Conservation (phyloP, 371 early-diverging fungal species). For the Apophysomyces sp. region DNA sequence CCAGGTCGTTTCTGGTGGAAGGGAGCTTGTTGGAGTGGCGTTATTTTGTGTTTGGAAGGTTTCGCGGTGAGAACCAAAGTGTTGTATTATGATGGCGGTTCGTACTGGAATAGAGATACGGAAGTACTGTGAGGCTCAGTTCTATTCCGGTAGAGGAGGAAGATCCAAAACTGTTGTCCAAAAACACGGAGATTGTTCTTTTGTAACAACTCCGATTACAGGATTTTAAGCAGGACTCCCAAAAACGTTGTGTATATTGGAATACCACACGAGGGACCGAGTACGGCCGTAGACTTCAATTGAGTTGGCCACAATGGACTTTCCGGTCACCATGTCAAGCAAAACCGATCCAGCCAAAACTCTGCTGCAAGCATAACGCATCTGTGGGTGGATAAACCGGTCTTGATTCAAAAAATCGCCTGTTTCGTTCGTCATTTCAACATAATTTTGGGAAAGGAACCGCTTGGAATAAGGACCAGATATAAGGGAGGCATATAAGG, state of each 20-base stretch:
- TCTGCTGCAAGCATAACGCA: constrained; percentile 12
- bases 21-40: neutral
- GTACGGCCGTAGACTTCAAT: constrained; percentile 21
- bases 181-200: too few relatives aligned
- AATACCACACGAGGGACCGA: too few relatives aligned
- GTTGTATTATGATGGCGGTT: too few relatives aligned
- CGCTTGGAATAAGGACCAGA: neutral
- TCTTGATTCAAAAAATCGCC: neutral
- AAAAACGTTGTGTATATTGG: too few relatives aligned
- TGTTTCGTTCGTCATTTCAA: neutral
- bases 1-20: neutral
- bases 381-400: constrained; percentile 2
- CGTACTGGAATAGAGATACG: too few relatives aligned
- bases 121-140: too few relatives aligned
- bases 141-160: too few relatives aligned
- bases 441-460: neutral
- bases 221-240: too few relatives aligned
- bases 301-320: constrained; percentile 20
- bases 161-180: too few relatives aligned
- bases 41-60: neutral
- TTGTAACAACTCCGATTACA: too few relatives aligned
- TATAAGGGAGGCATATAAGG: neutral
- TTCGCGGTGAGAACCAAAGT: constrained; percentile 5
- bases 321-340: constrained; percentile 10
- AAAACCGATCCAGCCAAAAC: constrained; percentile 13